Conservation (phyloP, 2,329 filamentous ascomycete genomes). For the Xylaria sp. region DNA sequence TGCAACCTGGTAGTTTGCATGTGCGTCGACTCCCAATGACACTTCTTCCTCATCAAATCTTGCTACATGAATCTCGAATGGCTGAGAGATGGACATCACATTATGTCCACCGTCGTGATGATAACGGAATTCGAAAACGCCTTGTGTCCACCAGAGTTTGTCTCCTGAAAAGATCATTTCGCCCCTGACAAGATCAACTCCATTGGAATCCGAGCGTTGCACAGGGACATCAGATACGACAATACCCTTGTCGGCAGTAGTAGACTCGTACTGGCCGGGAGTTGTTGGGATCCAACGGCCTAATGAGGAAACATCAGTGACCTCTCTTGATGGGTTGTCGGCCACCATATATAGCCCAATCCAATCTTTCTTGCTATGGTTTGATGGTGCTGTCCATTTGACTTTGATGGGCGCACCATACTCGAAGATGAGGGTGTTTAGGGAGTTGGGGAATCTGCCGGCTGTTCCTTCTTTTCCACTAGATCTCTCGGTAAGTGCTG, state of each 20-base stretch:
- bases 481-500: conserved; percentile 62
- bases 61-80: conserved; percentile 86
- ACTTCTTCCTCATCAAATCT: conserved; percentile 80
- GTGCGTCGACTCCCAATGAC: conserved; percentile 54
- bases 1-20: conserved; percentile 67
- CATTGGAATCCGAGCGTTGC: conserved; percentile 56
- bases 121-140: conserved; percentile 95
- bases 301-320: conserved; percentile 82
- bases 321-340: conserved; percentile 85
- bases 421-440: conserved; percentile 79
- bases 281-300: conserved; percentile 89
- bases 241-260: conserved; percentile 77
- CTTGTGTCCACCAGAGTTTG: conserved; percentile 96
- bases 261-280: conserved; percentile 75
- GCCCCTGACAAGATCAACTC: conserved; percentile 68
- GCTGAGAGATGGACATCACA: conserved; percentile 91
- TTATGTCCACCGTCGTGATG: conserved; percentile 93
- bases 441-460: conserved; percentile 70
- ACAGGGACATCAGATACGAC: conserved; percentile 69
- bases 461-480: conserved; percentile 76
- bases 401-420: conserved; percentile 91
- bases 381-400: conserved; percentile 85
- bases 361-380: conserved; percentile 93
- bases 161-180: conserved; percentile 89
- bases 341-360: conserved; percentile 95